Conservation (phyloP, 129 eudicot genomes). For the Saposhnikovia divaricata region DNA sequence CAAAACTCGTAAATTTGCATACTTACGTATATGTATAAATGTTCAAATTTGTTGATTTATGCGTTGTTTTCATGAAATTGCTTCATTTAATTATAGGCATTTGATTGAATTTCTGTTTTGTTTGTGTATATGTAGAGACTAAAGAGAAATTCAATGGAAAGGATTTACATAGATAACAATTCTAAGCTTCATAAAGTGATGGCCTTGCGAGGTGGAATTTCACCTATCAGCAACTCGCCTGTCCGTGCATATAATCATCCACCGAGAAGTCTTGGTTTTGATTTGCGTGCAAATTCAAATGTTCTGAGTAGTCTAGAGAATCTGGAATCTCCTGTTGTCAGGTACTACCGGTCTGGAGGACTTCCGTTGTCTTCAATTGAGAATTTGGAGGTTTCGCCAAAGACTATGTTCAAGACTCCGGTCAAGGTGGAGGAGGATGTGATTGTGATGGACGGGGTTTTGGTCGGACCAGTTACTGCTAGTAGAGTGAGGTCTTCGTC, state of each 20-base stretch:
- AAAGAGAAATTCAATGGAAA: conserved; percentile 27
- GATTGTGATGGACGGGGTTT: conserved; percentile 36
- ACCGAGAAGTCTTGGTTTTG: conserved; percentile 22
- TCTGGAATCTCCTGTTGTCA: conserved; percentile 12
- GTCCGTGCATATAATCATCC: conserved; percentile 20
- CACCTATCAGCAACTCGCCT: conserved; percentile 27
- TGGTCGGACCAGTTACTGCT: conserved; percentile 10
- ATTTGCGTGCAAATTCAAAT: conserved; percentile 41
- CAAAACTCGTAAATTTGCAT: no score
- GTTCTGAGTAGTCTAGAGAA: conserved; percentile 6
- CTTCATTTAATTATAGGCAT: background rate
- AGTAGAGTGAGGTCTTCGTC: conserved; percentile 7
- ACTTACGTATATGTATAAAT: background rate
- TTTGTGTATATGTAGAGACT: conserved; percentile 10
- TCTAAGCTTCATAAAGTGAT: conserved; percentile 28
- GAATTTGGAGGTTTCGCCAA: conserved; percentile 9
- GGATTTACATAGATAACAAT: conserved; percentile 20
- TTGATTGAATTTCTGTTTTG: background rate
- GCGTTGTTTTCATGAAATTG: conserved; percentile 1
- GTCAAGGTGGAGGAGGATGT: conserved; percentile 43
- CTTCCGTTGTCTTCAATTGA: conserved; percentile 9
- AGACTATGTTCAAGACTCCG: conserved; percentile 18
- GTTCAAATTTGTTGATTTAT: conserved; percentile 8
- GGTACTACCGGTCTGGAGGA: conserved; percentile 16
- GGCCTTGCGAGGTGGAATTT: conserved; percentile 19